Percentiles rank a stretch among this genome's conserved stretches.
Conservation (phyloP, 2,329 filamentous ascomycete species). For the Aspergillus tanneri region DNA sequence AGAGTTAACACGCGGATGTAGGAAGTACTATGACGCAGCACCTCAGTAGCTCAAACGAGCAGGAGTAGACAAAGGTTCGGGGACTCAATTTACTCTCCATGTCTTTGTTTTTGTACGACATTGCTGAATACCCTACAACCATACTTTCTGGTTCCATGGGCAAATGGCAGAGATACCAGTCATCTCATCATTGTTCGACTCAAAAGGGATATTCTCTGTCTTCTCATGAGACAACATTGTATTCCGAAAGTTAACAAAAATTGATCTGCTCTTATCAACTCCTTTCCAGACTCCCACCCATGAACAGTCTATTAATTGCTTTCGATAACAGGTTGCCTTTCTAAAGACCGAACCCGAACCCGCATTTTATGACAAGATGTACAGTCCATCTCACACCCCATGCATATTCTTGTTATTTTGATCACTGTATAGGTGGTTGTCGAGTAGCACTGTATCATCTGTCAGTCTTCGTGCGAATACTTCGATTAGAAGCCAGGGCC, state of each 20-base stretch:
- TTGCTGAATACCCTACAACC: not conserved
- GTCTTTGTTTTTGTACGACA: no score
- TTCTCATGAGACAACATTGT: not conserved
- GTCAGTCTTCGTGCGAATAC: not conserved
- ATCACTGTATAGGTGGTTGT: conserved; percentile 9
- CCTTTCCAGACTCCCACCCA: not conserved
- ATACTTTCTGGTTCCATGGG: no score
- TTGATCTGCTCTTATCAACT: not conserved
- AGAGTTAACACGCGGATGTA: no score
- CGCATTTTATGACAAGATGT: conserved; percentile 1
- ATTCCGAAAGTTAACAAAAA: not conserved
- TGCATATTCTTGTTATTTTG: conserved; percentile 4
- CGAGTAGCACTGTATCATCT: not conserved
- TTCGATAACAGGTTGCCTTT: conserved; percentile 1
- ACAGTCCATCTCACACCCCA: not conserved
- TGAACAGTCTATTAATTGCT: conserved; percentile 12
- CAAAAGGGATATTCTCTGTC: not conserved
- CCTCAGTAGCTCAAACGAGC: not conserved
- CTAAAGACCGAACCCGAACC: not conserved
- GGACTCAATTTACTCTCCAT: not conserved
- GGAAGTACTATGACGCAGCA: not conserved
- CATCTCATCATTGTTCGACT: not conserved
- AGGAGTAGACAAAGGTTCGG: not conserved
- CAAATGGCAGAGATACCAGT: not conserved
- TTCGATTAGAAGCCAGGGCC: not conserved